Base-by-base conservation (phyloP, 2,329 filamentous ascomycete species). In the Diatrype stigma region DNA sequence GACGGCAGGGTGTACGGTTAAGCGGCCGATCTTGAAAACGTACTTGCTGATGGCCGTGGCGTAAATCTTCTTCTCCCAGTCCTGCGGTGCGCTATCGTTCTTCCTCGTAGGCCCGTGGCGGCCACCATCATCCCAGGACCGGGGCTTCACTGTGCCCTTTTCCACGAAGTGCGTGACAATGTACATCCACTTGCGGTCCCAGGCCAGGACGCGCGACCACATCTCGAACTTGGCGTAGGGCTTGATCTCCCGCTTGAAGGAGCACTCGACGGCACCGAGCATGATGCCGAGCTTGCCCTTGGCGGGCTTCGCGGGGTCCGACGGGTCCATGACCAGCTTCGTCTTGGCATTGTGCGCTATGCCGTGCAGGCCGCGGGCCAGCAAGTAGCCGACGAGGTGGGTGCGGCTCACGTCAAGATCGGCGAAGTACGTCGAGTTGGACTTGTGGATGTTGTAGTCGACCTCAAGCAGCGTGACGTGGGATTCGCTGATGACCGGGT, bases 371-470 rank as follows among this genome's bases (percentile, higher is more conserved):
- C 83, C 84, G 0, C 79, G 77, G 19, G 78, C 79, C 48, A 86
- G 73, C 2, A 92, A 72, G 57, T 85, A 82, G 46, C 84, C 86
- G 48, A 95, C 83, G 8, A 94, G 81, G 57, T 95, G 89, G 1
- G 88, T 88, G 51, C 94, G 87, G 37, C 87, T 84, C 53, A 93
- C 81, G 70, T 96, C 91, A 58, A 95, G 83, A 69, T 96, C 90
- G 58, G 84, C 76, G 66, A 96, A 96, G 74, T 95, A 96, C 28
- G 91, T 96, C 60, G 81, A 84, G 73, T 91, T 90, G 55, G 85
- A 85, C 67, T 92, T 91, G 77, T 93, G 88, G 42, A 90, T 65
- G 72, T 94, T 93, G 74, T 91, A 90, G 72, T 96, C 92, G 62
- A 86, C 90, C 71, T 96, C 90, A 59, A 88, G 78, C 49, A 88